Base-by-base conservation (phyloP, 257 asterid genomes). In the Prunella vulgaris region DNA sequence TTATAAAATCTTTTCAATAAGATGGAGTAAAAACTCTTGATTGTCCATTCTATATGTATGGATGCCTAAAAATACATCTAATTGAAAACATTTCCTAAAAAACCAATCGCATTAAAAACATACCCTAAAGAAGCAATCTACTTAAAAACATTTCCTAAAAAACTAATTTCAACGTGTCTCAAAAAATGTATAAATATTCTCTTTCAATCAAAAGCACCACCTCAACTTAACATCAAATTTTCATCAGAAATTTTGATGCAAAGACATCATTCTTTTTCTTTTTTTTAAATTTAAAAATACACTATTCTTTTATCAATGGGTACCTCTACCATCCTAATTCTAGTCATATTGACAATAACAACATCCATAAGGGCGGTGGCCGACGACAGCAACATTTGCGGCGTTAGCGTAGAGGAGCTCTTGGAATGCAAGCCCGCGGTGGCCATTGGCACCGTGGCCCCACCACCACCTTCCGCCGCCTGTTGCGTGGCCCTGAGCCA, bases 381-480 rank as follows among this genome's bases (percentile, higher is more conserved):
- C 30, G 71, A 53, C 30, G 74, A 60, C 17, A 57, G 6, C 25
- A 25, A 32, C 24, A 15, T 76, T 17, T 80, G 84, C 28, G 81
- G 84, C 22, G 22, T 79, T 61, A 68, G 44, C 57, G 49, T n/a
- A 6, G 25, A 27, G 2, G 84, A 76, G 73, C 64, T 79, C 64
- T 6, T 33, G 13, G 46, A 62, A 61, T 79, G 84, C 76, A 72
- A 72, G 68, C 71, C 78, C 20, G 78, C 81, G 40, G 84, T 64
- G 67, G 78, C 74, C 15, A 9, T 72, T 5, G 74, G 6, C 21
- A 7, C 81, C 84, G 10, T 74, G 78, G 6, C 27, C 15, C 81
- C 84, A 3, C 76, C 78, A 0, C 28, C 60, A 13, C 83, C 83
- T 0, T 18, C 78, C 0, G 20, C 30, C 21, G 63, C 66, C 20